A percentile compares a stretch with the other conserved stretches of the same genome.
These are phyloP conservation scores for Lactifluus pinguis DNA, from an alignment of 768 basidiomycete genomes.

Conservation along the genomic window DNA sequence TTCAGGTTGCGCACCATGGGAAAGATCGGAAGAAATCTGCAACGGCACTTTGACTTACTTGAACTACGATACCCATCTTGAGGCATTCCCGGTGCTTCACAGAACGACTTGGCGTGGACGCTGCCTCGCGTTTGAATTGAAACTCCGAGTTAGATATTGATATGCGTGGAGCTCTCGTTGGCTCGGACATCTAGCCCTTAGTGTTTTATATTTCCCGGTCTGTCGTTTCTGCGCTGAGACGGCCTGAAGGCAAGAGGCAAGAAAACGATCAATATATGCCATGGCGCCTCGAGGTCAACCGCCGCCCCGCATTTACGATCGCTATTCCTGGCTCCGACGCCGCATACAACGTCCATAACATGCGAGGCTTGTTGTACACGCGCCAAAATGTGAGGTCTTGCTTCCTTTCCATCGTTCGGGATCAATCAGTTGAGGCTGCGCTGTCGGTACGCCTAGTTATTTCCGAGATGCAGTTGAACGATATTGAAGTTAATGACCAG, in stretches of 20 bases:
- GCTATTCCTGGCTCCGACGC: conserved; percentile 16
- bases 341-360: conserved; percentile 9
- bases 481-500: conserved; percentile 1
- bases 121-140: conserved; percentile 12
- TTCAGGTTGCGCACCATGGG: not conserved
- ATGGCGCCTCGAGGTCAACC: conserved; percentile 13
- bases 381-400: not conserved
- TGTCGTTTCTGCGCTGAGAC: conserved; percentile 5
- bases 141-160: conserved; percentile 9
- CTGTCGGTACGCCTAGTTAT: conserved; percentile 4
- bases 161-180: conserved; percentile 7
- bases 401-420: conserved; percentile 6
- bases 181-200: not conserved
- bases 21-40: not conserved
- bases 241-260: conserved; percentile 10
- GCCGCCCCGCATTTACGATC: conserved; percentile 15
- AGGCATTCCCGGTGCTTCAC: not conserved
- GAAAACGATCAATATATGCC: conserved; percentile 13
- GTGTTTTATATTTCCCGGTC: not conserved
- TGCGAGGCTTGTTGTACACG: conserved; percentile 12
- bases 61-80: not conserved
- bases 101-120: not conserved
- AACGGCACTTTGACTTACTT: not conserved
- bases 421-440: conserved; percentile 5
- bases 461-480: not conserved